phyloP scores from a whole-genome alignment of 805 yeast genomes.

The Blastobotrys peoriensis region DNA sequence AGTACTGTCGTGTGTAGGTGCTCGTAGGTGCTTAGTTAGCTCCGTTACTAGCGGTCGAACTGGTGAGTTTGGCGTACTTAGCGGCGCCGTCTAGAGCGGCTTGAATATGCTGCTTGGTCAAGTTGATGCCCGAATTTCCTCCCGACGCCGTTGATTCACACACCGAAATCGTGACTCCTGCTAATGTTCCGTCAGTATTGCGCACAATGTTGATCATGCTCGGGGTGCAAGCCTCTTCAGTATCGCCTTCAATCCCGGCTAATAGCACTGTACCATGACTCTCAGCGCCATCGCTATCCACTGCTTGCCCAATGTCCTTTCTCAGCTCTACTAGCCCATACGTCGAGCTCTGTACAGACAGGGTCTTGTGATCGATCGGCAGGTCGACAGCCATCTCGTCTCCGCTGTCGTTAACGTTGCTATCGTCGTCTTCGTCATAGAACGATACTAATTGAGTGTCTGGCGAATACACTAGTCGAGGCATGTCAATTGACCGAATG shows the following conservation, averaged over 20 bases:
- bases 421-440: slow-evolving; percentile 37
- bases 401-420: neutral
- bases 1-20: too few relatives aligned
- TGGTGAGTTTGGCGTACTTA: too few relatives aligned
- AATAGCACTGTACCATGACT: slow-evolving; percentile 39
- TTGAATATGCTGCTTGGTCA: slow-evolving; percentile 8
- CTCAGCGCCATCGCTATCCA: neutral
- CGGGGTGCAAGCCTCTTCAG: slow-evolving; percentile 60
- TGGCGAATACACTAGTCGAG: slow-evolving; percentile 59
- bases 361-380: neutral
- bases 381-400: neutral
- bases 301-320: slow-evolving; percentile 9
- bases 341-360: neutral
- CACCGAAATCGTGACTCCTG: slow-evolving; percentile 12
- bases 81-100: slow-evolving; percentile 5
- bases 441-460: slow-evolving; percentile 48
- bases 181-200: slow-evolving; percentile 16
- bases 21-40: too few relatives aligned
- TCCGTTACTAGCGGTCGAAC: too few relatives aligned
- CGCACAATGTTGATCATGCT: slow-evolving; percentile 47
- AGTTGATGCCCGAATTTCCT: slow-evolving; percentile 3
- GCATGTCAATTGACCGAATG: slow-evolving; percentile 52
- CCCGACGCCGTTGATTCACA: slow-evolving; percentile 9
- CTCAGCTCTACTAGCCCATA: slow-evolving; percentile 34
- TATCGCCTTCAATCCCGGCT: slow-evolving; percentile 78